Percentiles rank a stretch among this genome's conserved stretches.
These are phyloP conservation scores for Colletotrichum sojae DNA, from an alignment of 2,329 filamentous ascomycete genomes.

Conservation along the genomic window DNA sequence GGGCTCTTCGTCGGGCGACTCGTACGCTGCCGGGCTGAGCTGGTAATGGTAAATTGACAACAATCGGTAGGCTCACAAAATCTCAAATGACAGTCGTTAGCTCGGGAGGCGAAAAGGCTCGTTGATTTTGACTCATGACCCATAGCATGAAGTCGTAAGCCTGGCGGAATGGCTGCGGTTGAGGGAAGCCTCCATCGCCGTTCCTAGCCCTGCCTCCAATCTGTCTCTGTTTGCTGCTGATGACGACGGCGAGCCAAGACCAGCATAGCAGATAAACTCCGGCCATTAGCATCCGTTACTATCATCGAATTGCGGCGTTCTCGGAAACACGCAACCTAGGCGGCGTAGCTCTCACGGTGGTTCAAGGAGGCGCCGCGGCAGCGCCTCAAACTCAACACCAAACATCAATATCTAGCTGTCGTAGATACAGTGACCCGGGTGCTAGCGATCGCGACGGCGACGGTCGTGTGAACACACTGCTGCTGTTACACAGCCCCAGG, in stretches of 20 bases:
- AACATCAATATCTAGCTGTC: constrained; percentile 22
- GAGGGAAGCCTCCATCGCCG: constrained; percentile 23
- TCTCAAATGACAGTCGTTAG: constrained; percentile 7
- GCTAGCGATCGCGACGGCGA: constrained; percentile 7
- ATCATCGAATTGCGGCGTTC: background rate
- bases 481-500: constrained; percentile 32
- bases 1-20: constrained; percentile 24
- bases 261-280: constrained; percentile 5
- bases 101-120: constrained; percentile 19
- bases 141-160: constrained; percentile 14
- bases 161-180: constrained; percentile 24
- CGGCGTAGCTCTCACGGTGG: constrained; percentile 6
- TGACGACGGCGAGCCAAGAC: constrained; percentile 28
- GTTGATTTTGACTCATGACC: background rate
- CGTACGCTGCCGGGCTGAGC: constrained; percentile 30
- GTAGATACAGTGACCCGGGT: constrained; percentile 29
- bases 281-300: constrained; percentile 2
- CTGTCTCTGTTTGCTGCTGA: background rate
- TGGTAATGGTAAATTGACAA: constrained; percentile 9
- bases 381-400: constrained; percentile 13
- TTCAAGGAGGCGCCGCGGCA: constrained; percentile 18
- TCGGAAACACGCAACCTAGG: constrained; percentile 16
- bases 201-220: constrained; percentile 5
- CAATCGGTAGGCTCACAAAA: constrained; percentile 11
- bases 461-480: constrained; percentile 21